Conservation (phyloP, 495 filamentous ascomycete genomes). For the Podospora conica region DNA sequence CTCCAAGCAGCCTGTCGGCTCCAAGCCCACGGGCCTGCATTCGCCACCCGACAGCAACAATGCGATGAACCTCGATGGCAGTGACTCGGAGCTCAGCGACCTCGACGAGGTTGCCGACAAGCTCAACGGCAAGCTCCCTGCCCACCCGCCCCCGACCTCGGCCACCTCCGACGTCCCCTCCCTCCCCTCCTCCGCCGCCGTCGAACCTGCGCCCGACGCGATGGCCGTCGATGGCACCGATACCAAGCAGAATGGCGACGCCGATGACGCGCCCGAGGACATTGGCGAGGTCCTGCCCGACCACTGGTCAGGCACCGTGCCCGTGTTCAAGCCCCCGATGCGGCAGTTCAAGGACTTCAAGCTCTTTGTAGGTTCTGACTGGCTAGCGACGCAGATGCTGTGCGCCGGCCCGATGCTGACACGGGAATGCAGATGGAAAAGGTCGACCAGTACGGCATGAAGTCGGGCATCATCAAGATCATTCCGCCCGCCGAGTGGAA, state of each 20-base stretch:
- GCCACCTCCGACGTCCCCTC: background rate
- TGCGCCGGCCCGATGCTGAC: conserved; percentile 11
- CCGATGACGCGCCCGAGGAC: conserved; percentile 51
- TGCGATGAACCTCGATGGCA: conserved; percentile 43
- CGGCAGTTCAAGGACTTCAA: conserved; percentile 89
- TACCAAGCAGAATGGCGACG: conserved; percentile 1
- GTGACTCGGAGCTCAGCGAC: conserved; percentile 54
- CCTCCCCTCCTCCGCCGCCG: conserved; percentile 6
- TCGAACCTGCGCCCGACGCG: conserved; percentile 1
- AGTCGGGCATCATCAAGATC: conserved; percentile 91
- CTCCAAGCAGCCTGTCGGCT: conserved; percentile 9
- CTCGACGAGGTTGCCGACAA: conserved; percentile 41
- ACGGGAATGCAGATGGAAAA: conserved; percentile 55
- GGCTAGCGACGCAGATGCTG: background rate
- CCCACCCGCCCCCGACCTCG: conserved; percentile 8
- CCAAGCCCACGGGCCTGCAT: conserved; percentile 40
- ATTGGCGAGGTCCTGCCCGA: conserved; percentile 71
- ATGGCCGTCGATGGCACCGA: conserved; percentile 1
- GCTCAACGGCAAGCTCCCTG: conserved; percentile 19
- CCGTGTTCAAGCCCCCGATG: conserved; percentile 94
- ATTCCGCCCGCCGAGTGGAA: conserved; percentile 93
- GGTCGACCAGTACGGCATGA: conserved; percentile 93
- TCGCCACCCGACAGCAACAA: conserved; percentile 48
- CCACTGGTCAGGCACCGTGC: conserved; percentile 85
- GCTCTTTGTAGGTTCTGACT: conserved; percentile 51